Base-by-base conservation (phyloP, 441 rosid species). In the Cnidoscolus chayamansa region DNA sequence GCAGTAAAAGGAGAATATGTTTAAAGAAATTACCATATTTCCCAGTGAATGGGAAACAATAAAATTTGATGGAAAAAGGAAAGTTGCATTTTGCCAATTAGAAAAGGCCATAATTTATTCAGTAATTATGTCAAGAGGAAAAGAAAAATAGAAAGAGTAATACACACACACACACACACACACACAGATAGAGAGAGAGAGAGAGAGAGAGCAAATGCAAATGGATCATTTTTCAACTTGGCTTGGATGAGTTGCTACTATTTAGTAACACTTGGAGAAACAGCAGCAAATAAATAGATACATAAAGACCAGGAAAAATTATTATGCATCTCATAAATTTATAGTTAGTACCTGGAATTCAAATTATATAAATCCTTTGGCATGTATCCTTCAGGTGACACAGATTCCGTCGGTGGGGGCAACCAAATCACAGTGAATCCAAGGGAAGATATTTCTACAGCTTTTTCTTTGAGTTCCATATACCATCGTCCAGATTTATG, bases 321-420 rank as follows among this genome's bases (percentile, higher is more conserved):
- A 71, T 43, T 31, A 16, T 54, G 47, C 48, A 49, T 17, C 20
- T 15, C 15, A 17, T n/a, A 70, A 63, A 62, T 50, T 74, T 43
- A 43, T 72, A 70, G 20, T 8, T 63, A 43, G 65, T 82, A 92
- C 98, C 98, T 92, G 81, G 96, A 94, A 83, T 89, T 89, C 84
- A 94, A 81, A 79, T 92, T 90, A 72, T 88, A 94, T 76, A 92
- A 84, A 79, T 94, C 99, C 81, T 68, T 89, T 11, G 99, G 99
- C 99, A 94, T 92, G 84, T 94, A 94, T 13, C 99, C 99, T 92
- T 94, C 97, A 78, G 96, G 96, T 75, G 99, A 92, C 81, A 92
- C 97, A 37, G 99, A 94, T 76, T 94, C 97, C 37, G 99, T 92
- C 10, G 99, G 97, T 47, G 99, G 97, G 59, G 99, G 99, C 77